A percentile compares a stretch with the other conserved stretches of the same genome.
phyloP scores from a whole-genome alignment of 2,329 filamentous ascomycete species.

The Acephala macrosclerotiorum region DNA sequence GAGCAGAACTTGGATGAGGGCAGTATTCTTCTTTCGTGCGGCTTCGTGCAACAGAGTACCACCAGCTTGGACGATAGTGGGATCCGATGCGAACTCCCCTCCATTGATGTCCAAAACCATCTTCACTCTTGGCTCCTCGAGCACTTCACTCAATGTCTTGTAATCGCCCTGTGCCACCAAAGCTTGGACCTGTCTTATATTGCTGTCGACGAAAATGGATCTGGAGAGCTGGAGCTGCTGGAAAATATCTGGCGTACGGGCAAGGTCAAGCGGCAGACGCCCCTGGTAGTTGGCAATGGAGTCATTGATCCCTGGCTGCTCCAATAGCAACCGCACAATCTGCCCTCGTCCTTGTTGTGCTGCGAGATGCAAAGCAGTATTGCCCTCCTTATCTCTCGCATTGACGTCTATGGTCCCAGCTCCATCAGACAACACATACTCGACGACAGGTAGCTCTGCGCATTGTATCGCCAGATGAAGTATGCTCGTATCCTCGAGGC shows the following conservation, averaged over 20 bases:
- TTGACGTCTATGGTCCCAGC: constrained; percentile 79
- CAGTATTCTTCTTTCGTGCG: constrained; percentile 83
- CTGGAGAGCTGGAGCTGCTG: constrained; percentile 91
- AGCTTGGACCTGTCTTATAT: constrained; percentile 83
- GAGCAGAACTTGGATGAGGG: constrained; percentile 87
- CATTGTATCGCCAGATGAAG: constrained; percentile 95
- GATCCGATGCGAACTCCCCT: constrained; percentile 85
- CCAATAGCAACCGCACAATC: constrained; percentile 84
- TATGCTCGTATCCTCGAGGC: constrained; percentile 83
- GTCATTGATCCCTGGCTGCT: constrained; percentile 86
- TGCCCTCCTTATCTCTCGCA: constrained; percentile 89
- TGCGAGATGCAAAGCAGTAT: constrained; percentile 90
- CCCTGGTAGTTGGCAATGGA: constrained; percentile 84
- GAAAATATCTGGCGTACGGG: constrained; percentile 93
- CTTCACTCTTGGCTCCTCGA: constrained; percentile 87
- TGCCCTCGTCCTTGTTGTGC: constrained; percentile 81
- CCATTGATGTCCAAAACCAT: constrained; percentile 92
- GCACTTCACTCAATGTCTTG: constrained; percentile 76
- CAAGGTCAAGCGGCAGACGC: constrained; percentile 85
- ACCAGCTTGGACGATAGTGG: constrained; percentile 78
- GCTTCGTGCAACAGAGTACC: constrained; percentile 94
- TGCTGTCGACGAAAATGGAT: constrained; percentile 87
- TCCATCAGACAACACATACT: constrained; percentile 88
- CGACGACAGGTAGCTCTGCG: constrained; percentile 89
- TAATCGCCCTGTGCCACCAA: constrained; percentile 79